Evolutionary conservation across 768 basidiomycete species (phyloP).

Genomic region (Suillus subalutaceus): DNA sequence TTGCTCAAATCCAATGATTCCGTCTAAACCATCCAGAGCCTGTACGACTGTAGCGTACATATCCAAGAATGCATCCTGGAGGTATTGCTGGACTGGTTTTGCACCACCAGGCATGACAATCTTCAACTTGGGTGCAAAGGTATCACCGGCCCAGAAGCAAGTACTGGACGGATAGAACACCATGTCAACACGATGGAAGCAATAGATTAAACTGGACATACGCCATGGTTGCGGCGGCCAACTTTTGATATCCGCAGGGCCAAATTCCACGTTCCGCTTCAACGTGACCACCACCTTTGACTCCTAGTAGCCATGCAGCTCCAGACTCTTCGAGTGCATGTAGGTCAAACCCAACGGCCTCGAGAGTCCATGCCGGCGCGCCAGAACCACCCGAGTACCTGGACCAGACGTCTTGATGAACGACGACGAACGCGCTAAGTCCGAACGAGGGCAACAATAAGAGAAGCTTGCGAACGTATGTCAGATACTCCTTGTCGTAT

Average conservation of each 20-base stretch:
- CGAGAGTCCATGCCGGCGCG: constrained; percentile 95
- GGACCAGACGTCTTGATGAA: constrained; percentile 98
- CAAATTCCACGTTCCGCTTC: constrained; percentile 84
- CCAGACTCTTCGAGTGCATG: constrained; percentile 77
- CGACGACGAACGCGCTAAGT: constrained; percentile 70
- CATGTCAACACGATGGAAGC: constrained; percentile 5
- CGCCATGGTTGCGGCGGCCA: constrained; percentile 94
- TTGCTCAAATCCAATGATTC: constrained; percentile 89
- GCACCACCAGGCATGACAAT: constrained; percentile 50
- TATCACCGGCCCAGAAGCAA: constrained; percentile 91
- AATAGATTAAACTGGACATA: constrained; percentile 39
- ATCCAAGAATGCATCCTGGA: constrained; percentile 80
- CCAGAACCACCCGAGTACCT: constrained; percentile 94
- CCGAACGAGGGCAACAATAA: constrained; percentile 73
- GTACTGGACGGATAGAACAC: constrained; percentile 51
- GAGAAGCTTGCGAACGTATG: constrained; percentile 73
- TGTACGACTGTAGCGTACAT: constrained; percentile 73
- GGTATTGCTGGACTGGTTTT: constrained; percentile 75
- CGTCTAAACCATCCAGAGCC: constrained; percentile 71
- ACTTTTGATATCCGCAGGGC: constrained; percentile 94
- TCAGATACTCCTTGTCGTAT: constrained; percentile 83
- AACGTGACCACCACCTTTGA: constrained; percentile 73
- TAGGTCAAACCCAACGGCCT: constrained; percentile 84
- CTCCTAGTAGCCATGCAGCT: constrained; percentile 86
- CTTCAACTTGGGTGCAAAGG: constrained; percentile 76